Percentiles rank a stretch among this genome's conserved stretches.
Conservation (phyloP, 2,329 filamentous ascomycete species). For the Penicillium thymicola region DNA sequence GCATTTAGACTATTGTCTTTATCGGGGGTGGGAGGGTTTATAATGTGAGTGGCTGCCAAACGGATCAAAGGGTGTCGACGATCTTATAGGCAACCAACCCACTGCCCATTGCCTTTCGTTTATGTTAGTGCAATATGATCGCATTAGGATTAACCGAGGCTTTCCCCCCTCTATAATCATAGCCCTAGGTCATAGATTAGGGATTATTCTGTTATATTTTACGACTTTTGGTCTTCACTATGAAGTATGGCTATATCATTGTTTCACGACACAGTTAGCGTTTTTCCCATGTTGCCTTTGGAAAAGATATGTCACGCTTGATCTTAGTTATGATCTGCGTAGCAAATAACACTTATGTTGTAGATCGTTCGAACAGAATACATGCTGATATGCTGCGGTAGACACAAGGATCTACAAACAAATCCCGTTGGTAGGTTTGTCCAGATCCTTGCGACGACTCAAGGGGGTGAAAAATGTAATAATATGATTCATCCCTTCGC, state of each 20-base stretch:
- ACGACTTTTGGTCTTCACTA: not conserved
- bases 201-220: not conserved
- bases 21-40: not conserved
- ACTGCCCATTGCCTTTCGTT: not conserved
- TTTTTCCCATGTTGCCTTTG: not conserved
- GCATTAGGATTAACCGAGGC: not conserved
- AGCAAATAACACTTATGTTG: not conserved
- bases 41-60: not conserved
- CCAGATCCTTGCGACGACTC: not conserved
- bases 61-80: not conserved
- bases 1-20: not conserved
- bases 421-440: not conserved
- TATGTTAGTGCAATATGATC: not conserved
- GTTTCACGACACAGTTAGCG: too few species aligned
- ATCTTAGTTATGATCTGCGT: not conserved
- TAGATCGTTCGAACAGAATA: not conserved
- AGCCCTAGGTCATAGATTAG: not conserved
- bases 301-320: not conserved
- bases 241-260: not conserved
- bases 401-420: not conserved
- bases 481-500: not conserved
- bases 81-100: not conserved
- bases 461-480: not conserved
- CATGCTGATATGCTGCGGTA: not conserved
- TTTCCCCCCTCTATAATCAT: not conserved